Percentiles rank a stretch among this genome's conserved stretches.
phyloP scores from a whole-genome alignment of 495 filamentous ascomycete genomes.

The Glarea lozoyensis region DNA sequence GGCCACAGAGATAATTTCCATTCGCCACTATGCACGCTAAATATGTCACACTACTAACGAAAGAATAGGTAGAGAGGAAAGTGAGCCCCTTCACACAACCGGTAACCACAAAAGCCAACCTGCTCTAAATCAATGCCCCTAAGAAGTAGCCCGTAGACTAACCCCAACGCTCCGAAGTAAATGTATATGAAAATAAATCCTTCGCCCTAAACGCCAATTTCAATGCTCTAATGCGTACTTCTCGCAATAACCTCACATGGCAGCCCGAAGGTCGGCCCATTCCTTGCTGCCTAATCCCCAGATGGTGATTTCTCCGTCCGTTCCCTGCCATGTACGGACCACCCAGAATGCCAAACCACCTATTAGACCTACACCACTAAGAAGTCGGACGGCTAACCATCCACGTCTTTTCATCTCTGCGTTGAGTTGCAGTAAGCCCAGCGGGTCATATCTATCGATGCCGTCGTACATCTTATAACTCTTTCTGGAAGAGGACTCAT shows the following conservation, averaged over 20 bases:
- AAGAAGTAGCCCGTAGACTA: not conserved
- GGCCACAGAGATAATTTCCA: too few species aligned
- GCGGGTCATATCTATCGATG: conserved; percentile 55
- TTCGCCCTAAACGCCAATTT: not conserved
- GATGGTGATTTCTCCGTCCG: conserved; percentile 7
- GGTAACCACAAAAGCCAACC: too few species aligned
- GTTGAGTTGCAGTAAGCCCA: conserved; percentile 63
- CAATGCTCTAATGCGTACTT: not conserved
- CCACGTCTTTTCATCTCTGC: conserved; percentile 58
- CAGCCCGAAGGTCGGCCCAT: conserved; percentile 3
- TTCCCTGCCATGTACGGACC: conserved; percentile 5
- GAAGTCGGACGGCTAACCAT: conserved; percentile 64
- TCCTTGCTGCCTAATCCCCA: conserved; percentile 2
- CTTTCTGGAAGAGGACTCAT: conserved; percentile 7
- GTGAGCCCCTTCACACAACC: too few species aligned
- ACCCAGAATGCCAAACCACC: conserved; percentile 64
- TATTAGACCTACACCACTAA: conserved; percentile 66
- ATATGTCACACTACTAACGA: too few species aligned
- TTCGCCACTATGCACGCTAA: too few species aligned
- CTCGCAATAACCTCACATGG: conserved; percentile 3
- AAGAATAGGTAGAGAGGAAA: too few species aligned
- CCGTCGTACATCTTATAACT: conserved; percentile 12
- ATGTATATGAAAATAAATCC: not conserved
- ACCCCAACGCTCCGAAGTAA: not conserved
- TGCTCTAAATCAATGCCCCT: not conserved